Conservation (phyloP, 768 basidiomycete species). For the Tubosaeta sp. region DNA sequence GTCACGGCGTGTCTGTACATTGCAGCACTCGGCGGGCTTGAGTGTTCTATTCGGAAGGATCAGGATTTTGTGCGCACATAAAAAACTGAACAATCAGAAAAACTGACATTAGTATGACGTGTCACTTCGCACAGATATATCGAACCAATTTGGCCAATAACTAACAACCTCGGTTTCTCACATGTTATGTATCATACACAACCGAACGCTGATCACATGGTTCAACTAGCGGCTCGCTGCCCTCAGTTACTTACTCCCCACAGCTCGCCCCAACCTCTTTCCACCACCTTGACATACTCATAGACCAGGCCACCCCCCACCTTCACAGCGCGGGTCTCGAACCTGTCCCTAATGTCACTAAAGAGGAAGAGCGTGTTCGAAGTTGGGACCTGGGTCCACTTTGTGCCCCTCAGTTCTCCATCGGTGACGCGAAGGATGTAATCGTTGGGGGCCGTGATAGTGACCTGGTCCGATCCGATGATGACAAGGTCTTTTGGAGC, state of each 20-base stretch:
- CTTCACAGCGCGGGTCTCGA: not conserved
- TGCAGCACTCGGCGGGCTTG: too few species aligned
- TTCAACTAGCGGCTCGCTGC: not conserved
- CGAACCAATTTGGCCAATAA: too few species aligned
- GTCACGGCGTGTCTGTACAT: too few species aligned
- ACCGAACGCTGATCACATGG: not conserved
- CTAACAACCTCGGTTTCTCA: too few species aligned
- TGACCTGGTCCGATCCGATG: not conserved
- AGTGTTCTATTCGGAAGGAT: too few species aligned
- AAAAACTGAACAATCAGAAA: too few species aligned
- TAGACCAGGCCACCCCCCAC: not conserved
- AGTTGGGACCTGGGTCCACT: not conserved
- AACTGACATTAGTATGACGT: too few species aligned
- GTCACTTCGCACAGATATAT: too few species aligned
- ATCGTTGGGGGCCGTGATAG: not conserved
- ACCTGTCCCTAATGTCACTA: not conserved
- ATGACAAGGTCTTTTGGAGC: not conserved
- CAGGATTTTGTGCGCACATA: too few species aligned
- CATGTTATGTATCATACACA: not conserved
- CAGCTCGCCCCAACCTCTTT: not conserved
- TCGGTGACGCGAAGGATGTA: not conserved
- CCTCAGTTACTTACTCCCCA: not conserved
- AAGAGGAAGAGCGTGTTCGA: not conserved
- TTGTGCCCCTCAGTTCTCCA: not conserved
- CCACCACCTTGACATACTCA: not conserved